Evolutionary conservation across 305 asterid genomes (phyloP), one percentile per base, ranked within the genome.

Genomic region (Fraxinus albicans): DNA sequence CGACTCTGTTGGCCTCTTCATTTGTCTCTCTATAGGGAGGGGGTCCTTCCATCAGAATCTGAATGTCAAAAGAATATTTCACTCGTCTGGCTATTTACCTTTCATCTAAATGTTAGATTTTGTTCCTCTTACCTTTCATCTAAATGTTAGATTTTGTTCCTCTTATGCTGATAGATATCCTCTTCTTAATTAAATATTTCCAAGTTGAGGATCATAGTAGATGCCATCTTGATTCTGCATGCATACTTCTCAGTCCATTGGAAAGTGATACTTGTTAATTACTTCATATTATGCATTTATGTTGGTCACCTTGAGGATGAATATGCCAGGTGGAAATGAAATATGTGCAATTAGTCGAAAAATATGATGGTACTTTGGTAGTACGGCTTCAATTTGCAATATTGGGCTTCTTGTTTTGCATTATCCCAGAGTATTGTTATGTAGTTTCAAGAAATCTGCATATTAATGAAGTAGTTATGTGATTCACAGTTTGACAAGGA

Each of bases 401-500:
- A 44, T 75, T 7, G 33, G 15, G 44, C 9, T 34, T 33, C 58
- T 75, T 78, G 21, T 74, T 77, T 31, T 78, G 58, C 75, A 19
- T 42, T 73, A 63, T 73, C 73, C 33, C 34, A 21, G 12, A 60
- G 74, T 58, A 33, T 65, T 50, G 47, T 74, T 36, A 69, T 33
- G 19, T 42, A 27, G 77, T 75, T 80, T 89, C 55, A 83, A 78
- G 25, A 34, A 17, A 72, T 74, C 79, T 74, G 85, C 81, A 78
- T 44, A 58, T 33, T 69, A 53, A 74, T 82, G 6, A 73, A 29
- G 73, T 47, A 47, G 79, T 85, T 79, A 47, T 25, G 72, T 81
- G 76, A 79, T 81, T 81, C 84, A 67, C 94, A 96, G 99, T 92
- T 93, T 89, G 98, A 92, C 86, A 87, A 76, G 17, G 87, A 86